Evolutionary conservation across 2,329 filamentous ascomycete genomes (phyloP).

Genomic region (Fusarium pseudocircinatum): DNA sequence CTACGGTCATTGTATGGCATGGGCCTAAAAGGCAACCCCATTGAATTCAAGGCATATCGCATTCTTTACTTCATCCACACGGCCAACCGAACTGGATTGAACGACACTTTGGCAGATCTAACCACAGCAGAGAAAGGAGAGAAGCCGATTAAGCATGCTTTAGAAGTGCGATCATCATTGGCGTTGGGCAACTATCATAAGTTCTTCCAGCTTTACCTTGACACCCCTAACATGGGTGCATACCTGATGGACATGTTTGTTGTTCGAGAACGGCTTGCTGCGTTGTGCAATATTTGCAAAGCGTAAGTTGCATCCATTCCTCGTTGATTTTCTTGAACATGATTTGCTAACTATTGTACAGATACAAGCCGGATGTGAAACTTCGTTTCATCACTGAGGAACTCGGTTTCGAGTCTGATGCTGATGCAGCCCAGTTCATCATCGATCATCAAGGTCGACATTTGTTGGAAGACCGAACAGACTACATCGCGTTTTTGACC

Average conservation of each 20-base stretch:
- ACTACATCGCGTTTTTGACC: slow-evolving; percentile 77
- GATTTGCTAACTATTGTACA: slow-evolving; percentile 62
- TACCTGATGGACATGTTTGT: slow-evolving; percentile 99
- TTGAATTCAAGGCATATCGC: slow-evolving; percentile 99
- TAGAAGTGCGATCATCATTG: slow-evolving; percentile 89
- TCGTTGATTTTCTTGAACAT: neutral
- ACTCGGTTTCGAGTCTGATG: slow-evolving; percentile 92
- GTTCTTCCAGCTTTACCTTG: slow-evolving; percentile 95
- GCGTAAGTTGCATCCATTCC: slow-evolving; percentile 72
- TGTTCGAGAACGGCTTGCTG: slow-evolving; percentile 88
- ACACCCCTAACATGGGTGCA: slow-evolving; percentile 95
- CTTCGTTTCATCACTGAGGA: slow-evolving; percentile 95
- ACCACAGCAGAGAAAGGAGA: slow-evolving; percentile 94
- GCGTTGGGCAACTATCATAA: slow-evolving; percentile 96
- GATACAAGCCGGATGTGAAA: slow-evolving; percentile 91
- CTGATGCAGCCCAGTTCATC: slow-evolving; percentile 90
- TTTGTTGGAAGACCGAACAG: slow-evolving; percentile 79
- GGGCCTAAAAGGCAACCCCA: slow-evolving; percentile 86
- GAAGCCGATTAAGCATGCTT: slow-evolving; percentile 84
- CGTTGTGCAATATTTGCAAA: slow-evolving; percentile 92
- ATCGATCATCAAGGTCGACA: slow-evolving; percentile 80
- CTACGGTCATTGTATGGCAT: slow-evolving; percentile 89
- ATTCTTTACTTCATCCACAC: slow-evolving; percentile 99
- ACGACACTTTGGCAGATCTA: slow-evolving; percentile 98
- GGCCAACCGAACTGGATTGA: slow-evolving; percentile 96